A percentile compares a stretch with the other conserved stretches of the same genome.
Evolutionary conservation across 352 stramenopile genomes (phyloP).

Genomic region (Phytophthora quininea): DNA sequence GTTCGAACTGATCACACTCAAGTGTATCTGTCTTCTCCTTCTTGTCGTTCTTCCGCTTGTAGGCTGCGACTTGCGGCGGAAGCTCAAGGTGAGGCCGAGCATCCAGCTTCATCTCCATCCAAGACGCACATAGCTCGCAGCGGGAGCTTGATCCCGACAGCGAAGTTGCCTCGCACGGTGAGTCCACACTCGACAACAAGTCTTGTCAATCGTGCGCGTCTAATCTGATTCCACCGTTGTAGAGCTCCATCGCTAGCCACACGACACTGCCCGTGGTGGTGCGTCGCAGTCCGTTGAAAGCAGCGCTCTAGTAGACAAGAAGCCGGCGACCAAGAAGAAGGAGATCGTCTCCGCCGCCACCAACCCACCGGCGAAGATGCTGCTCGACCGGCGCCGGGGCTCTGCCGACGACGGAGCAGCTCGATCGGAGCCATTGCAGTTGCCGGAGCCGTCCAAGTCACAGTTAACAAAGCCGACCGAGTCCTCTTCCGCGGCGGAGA

Average conservation of each 20-base stretch:
- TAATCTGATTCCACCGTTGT: constrained; percentile 8
- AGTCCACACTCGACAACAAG: background rate
- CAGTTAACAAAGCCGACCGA: too few relatives aligned
- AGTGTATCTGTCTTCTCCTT: constrained; percentile 21
- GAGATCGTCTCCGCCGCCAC: constrained; percentile 26
- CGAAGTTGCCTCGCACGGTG: constrained; percentile 25
- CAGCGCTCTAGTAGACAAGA: constrained; percentile 24
- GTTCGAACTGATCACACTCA: constrained; percentile 25
- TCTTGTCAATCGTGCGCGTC: background rate
- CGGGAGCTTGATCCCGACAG: constrained; percentile 21
- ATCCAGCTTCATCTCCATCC: background rate
- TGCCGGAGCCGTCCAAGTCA: background rate
- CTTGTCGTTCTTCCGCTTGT: constrained; percentile 32
- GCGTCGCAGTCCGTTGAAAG: constrained; percentile 18
- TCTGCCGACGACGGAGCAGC: constrained; percentile 16
- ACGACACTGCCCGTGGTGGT: constrained; percentile 5
- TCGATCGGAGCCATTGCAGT: constrained; percentile 2
- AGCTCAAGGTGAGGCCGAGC: constrained; percentile 5
- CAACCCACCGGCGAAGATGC: constrained; percentile 69
- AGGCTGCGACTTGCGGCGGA: constrained; percentile 12
- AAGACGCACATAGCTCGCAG: constrained; percentile 19
- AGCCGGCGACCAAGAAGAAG: constrained; percentile 17
- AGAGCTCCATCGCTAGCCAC: constrained; percentile 3
- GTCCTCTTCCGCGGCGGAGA: too few relatives aligned
- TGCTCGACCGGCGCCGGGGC: constrained; percentile 54